Evolutionary conservation across 805 yeast genomes (phyloP), one percentile per base, ranked within the genome.

Genomic region (Lipomyces sp.): DNA sequence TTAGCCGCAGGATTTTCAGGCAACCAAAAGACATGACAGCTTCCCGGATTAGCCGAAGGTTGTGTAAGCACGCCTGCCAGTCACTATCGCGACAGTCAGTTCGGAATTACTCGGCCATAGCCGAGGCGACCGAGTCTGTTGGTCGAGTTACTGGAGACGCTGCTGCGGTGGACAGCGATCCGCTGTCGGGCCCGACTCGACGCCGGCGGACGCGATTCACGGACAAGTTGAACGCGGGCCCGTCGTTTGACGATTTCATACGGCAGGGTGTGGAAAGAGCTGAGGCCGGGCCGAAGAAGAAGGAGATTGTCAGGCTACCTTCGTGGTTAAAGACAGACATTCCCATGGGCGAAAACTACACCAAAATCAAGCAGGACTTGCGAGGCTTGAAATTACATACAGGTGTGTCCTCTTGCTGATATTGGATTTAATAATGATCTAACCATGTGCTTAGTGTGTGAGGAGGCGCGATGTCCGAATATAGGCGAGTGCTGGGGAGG

Each of bases 401-500:
- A 0, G 57, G 57, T 53, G 37, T 19, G 53, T 18, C 2, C n/a
- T 3, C 18, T 11, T 13, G 13, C 32, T 10, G 7, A 14, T 4
- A 10, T 32, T 16, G n/a, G 13, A 43, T 6, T 14, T n/a, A 11
- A 23, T 7, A 19, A 16, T 40, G 35, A 16, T 13, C 18, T 7
- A 7, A 13, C 10, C n/a, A 19, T 7, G 45, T 7, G 34, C n/a
- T 13, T 23, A 53, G 99, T 93, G 28, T 93, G 99, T 70, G 98
- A 93, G 69, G 98, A 93, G 65, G 98, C 98, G 3, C 84, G 93
- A 65, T 93, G 99, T 70, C 99, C 99, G n/a, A 93, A 93, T 68
- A 93, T 93, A 56, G 96, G 98, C 45, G 99, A 93, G 68, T 93
- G 99, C 70, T 93, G 99, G 99, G 98, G 98, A 49, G 98, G 98